Evolutionary conservation across 2,329 filamentous ascomycete species (phyloP), one percentile per base, ranked within the genome.

Genomic region (Hypomyces perniciosus): DNA sequence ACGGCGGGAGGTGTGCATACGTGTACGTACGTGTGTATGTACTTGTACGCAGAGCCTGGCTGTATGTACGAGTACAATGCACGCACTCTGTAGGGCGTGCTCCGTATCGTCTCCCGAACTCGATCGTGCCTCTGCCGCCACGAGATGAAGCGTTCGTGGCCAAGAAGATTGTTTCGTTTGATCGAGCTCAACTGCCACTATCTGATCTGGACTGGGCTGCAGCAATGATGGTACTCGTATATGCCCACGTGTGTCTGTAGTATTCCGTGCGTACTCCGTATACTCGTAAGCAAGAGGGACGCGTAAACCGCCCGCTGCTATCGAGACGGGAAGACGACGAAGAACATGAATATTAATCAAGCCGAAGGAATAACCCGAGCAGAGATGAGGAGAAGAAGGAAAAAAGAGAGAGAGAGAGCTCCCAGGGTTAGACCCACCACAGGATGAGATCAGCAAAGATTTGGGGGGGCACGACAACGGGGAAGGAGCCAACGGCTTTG

Each of bases 391-490:
- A 26, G 39, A 27, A 26, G 10, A 42, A 26, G 26, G 13, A 10
- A 12, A 41, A 27, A 42, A 27, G 20, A 27, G 13, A 10, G 20
- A 10, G 20, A 5, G 44, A 39, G 44, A 43, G 39, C 40, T 41
- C 8, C 40, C 50, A 52, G 50, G 50, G 45, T 42, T 27, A 34
- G 43, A 44, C 45, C 51, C 51, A 46, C 51, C 42, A 45, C 46
- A 27, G 35, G 46, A 48, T 46, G 46, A 48, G 51, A 52, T 52
- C 46, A 48, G 51, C 50, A 52, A 40, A 49, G 46, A 52, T 52
- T 52, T 27, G 33, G 45, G 46, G 46, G 39, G 46, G 20, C 44
- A 34, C 46, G 43, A 42, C 31, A 43, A 53, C 46, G 46, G 51
- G 51, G 46, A 46, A 53, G 41, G 46, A 42, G 30, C 41, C 51